phyloP scores from a whole-genome alignment of 208 protist genomes.

The Trypanosoma avium region DNA sequence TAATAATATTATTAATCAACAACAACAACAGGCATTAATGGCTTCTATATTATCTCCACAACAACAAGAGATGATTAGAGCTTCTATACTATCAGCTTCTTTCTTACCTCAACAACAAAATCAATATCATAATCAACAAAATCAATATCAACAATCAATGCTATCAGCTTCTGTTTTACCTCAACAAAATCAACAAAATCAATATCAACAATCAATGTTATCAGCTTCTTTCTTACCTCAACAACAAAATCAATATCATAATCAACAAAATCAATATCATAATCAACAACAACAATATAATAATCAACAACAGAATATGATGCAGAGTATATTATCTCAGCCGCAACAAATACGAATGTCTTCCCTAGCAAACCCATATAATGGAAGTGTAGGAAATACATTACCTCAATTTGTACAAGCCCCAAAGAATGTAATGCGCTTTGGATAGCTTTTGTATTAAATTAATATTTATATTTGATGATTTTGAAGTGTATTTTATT shows the following conservation, averaged over 20 bases:
- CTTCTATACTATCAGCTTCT: too few species aligned
- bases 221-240: neutral
- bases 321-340: neutral
- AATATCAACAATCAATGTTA: conserved; percentile 2
- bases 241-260: neutral
- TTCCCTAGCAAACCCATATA: neutral
- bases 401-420: too few species aligned
- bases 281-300: neutral
- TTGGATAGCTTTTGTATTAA: neutral
- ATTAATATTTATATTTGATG: too few species aligned
- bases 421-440: conserved; percentile 3
- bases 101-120: too few species aligned
- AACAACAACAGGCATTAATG: neutral
- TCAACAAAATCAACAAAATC: neutral
- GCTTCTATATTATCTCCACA: neutral
- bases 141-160: neutral
- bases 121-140: too few species aligned
- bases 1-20: too few species aligned
- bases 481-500: conserved; percentile 5
- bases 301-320: too few species aligned
- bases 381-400: too few species aligned
- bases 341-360: neutral
- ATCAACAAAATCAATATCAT: neutral
- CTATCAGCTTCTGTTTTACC: neutral
- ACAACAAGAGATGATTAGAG: too few species aligned